These are phyloP conservation scores for Dalbergia cochinchinensis DNA, from an alignment of 306 rosid genomes.

Conservation along the genomic window DNA sequence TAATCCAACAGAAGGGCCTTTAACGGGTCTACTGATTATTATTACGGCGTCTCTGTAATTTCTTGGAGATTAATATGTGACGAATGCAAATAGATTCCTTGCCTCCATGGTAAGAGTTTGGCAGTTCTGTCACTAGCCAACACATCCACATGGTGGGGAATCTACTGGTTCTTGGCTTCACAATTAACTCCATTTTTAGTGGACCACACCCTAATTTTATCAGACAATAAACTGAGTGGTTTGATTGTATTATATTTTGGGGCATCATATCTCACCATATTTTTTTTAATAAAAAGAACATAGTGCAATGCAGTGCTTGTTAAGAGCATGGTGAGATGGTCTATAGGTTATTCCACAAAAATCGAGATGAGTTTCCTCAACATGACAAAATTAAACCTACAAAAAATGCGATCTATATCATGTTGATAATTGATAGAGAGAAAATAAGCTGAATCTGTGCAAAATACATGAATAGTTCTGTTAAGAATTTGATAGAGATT, in stretches of 20 bases:
- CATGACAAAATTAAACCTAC: too few relatives aligned
- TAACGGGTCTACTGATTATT: constrained; percentile 52
- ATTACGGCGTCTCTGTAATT: background rate
- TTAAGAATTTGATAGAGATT: background rate
- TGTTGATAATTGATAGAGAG: background rate
- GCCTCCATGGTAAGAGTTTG: constrained; percentile 54
- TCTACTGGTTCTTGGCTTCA: constrained; percentile 45
- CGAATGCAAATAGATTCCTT: constrained; percentile 55
- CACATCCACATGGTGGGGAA: constrained; percentile 45
- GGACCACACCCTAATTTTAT: constrained; percentile 38
- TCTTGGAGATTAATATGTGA: constrained; percentile 32
- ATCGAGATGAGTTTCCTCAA: too few relatives aligned
- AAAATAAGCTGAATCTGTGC: background rate
- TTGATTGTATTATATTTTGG: background rate
- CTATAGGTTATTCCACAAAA: too few relatives aligned
- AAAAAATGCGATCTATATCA: background rate
- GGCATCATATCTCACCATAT: background rate
- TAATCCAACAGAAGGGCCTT: constrained; percentile 36
- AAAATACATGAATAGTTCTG: background rate
- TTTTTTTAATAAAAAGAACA: too few relatives aligned
- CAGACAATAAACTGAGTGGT: background rate
- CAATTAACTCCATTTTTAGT: constrained; percentile 19
- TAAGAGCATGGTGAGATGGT: background rate
- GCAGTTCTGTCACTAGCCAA: constrained; percentile 63
- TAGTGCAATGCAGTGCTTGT: background rate